Evolutionary conservation across 352 stramenopile species (phyloP).

Genomic region (Globisporangium cylindrosporum): DNA sequence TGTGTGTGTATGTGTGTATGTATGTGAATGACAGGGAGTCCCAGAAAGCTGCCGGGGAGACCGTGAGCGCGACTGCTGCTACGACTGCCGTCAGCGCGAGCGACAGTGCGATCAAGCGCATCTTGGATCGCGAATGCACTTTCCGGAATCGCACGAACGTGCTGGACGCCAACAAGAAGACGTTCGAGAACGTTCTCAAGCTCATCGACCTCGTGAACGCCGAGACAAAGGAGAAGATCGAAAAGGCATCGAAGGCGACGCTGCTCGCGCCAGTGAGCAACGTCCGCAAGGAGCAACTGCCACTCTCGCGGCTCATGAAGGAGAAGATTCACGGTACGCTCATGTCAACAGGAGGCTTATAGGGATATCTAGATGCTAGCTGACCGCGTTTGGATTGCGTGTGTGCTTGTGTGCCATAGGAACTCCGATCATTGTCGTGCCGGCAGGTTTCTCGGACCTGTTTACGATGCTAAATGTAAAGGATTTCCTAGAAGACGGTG

Average conservation of each 20-base stretch:
- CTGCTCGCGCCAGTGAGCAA: slow-evolving; percentile 39
- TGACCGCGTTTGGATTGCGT: not conserved
- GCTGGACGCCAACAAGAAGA: slow-evolving; percentile 75
- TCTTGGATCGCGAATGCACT: slow-evolving; percentile 65
- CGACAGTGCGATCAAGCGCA: slow-evolving; percentile 56
- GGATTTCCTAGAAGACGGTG: slow-evolving; percentile 85
- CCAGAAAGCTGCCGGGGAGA: slow-evolving; percentile 28
- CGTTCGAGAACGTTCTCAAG: slow-evolving; percentile 82
- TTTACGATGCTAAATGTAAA: slow-evolving; percentile 89
- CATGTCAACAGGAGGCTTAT: not conserved
- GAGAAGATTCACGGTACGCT: slow-evolving; percentile 66
- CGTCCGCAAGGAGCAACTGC: slow-evolving; percentile 59
- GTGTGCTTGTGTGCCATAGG: slow-evolving; percentile 23
- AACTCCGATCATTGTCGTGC: slow-evolving; percentile 91
- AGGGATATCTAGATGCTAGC: not conserved
- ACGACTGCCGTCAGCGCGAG: slow-evolving; percentile 11
- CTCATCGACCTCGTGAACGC: slow-evolving; percentile 77
- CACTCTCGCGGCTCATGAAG: slow-evolving; percentile 64
- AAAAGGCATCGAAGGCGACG: slow-evolving; percentile 75
- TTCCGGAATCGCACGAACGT: slow-evolving; percentile 68
- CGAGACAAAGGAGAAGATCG: slow-evolving; percentile 86
- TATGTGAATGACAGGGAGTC: slow-evolving; percentile 17
- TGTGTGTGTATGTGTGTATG: not conserved
- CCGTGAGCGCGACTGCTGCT: not conserved
- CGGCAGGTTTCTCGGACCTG: slow-evolving; percentile 80